Evolutionary conservation across 2,329 filamentous ascomycete species (phyloP), one percentile per base, ranked within the genome.

Genomic region (Geoglossum cookeanum): DNA sequence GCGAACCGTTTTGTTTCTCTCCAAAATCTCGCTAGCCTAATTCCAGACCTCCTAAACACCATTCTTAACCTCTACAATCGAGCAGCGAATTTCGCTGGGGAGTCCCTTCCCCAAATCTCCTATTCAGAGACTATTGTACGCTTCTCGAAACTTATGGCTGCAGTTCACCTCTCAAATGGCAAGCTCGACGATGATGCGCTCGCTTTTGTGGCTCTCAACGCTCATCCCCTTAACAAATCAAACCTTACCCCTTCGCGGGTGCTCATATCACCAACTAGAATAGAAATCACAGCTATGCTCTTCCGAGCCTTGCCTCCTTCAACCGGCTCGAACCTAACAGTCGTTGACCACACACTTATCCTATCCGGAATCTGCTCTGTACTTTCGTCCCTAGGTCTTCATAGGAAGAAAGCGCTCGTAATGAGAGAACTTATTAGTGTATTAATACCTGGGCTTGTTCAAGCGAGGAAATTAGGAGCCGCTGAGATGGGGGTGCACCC

Each of bases 401-500:
- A 89, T 59, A 79, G 92, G 58, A 97, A 96, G 71, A 94, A 94
- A 69, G 89, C 87, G 3, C 85, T 97, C 71, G 81, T 96, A 0
- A 78, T 95, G 64, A 83, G 87, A 63, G 89, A 96, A 65, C 76
- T 97, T 55, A 78, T 98, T 7, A 84, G 83, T 3, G 82, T 89
- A 15, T 75, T 97, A 45, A 87, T 94, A 56, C 84, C 83, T 37
- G 89, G 87, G 2, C 75, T 98, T 7, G 84, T 95, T 3, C 88
- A 96, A 69, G 92, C 92, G 15, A 80, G 92, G 44, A 96, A 94
- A 52, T 78, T 91, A 53, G 91, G 91, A 35, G 92, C 92, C 45
- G 90, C 92, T n/a, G 92, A 97, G 66, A 87, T 92, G 65, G 92
- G 91, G 3, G 87, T 98, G 39, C 91, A 97, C 70, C 92, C 92